These are phyloP conservation scores for Amanita thiersii DNA, from an alignment of 768 basidiomycete genomes.

Conservation along the genomic window DNA sequence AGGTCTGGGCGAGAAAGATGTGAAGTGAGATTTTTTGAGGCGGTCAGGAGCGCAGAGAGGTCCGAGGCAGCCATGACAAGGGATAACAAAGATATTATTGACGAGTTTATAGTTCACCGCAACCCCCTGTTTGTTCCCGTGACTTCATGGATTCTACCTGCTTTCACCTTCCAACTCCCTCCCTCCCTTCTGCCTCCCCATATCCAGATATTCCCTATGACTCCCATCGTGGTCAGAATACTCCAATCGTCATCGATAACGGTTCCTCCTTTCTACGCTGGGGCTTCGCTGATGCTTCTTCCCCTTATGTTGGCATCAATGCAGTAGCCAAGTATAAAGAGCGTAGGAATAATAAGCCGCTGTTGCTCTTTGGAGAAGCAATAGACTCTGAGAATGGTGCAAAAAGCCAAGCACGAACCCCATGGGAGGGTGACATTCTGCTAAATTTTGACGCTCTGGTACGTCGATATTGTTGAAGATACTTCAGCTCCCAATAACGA, in stretches of 20 bases:
- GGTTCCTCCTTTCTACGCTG: slow-evolving; percentile 78
- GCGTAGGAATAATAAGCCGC: slow-evolving; percentile 69
- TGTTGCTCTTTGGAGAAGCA: slow-evolving; percentile 85
- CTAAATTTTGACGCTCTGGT: slow-evolving; percentile 92
- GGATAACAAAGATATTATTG: too few species aligned
- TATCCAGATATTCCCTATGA: slow-evolving; percentile 33
- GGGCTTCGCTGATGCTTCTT: slow-evolving; percentile 61
- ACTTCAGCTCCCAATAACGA: not conserved
- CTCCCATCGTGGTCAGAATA: slow-evolving; percentile 35
- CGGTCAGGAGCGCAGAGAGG: slow-evolving; percentile 62
- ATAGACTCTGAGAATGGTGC: slow-evolving; percentile 84
- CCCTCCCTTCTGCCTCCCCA: not conserved
- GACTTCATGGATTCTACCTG: slow-evolving; percentile 3
- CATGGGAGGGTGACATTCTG: slow-evolving; percentile 93
- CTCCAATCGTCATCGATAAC: slow-evolving; percentile 83
- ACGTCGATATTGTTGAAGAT: slow-evolving; percentile 23
- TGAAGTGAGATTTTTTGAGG: slow-evolving; percentile 66
- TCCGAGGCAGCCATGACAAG: slow-evolving; percentile 26
- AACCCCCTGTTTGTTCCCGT: too few species aligned
- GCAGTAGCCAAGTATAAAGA: slow-evolving; percentile 86
- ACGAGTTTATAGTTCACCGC: too few species aligned
- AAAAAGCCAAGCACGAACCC: slow-evolving; percentile 65
- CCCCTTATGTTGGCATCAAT: slow-evolving; percentile 59
- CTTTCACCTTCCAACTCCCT: slow-evolving; percentile 5
- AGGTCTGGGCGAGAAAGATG: slow-evolving; percentile 76